Base-by-base conservation (phyloP, 768 basidiomycete species). In the Gyrodon lividus region DNA sequence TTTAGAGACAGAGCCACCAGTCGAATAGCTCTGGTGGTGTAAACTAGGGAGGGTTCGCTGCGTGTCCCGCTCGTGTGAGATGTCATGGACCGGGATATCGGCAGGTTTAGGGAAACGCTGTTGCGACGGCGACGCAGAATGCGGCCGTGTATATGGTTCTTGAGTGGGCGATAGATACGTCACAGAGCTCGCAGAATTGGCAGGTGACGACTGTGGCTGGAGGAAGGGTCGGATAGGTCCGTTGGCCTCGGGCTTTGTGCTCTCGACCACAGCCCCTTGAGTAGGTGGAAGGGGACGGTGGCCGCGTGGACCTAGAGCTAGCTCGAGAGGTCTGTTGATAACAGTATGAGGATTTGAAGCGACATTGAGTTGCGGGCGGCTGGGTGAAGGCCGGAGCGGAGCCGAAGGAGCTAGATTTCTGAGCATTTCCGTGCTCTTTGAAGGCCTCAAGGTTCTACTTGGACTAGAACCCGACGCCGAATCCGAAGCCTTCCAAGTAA, bases 131-230 rank as follows among this genome's bases (percentile, higher is more conserved):
- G 67, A 70, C 16, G 85, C 82, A 28, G 87, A 87, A 43, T 76
- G 81, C 2, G 87, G 83, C 33, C 86, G 78, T 17, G 80, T 76
- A 59, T 76, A 79, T 2, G 84, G 82, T 1, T 88, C 86, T 45
- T 76, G 73, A 48, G 62, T 72, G 6, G 81, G 75, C 14, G 79
- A 77, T 48, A 75, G 65, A 45, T 70, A 69, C 6, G 65, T 39
- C 19, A 59, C 54, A 45, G 58, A 44, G 30, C 58, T 57, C 5
- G 54, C 58, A 17, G 59, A 59, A 20, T 46, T 40, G 8, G 57
- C 50, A 22, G 65, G 56, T 10, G 64, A 59, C 8, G 67, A 37
- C 20, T 67, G 66, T n/a, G 59, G 45, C 24, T 67, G 65, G 5
- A 59, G 52, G 8, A 63, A 56, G 23, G 60, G 30, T 35, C 69